Conservation (phyloP, 345 rosid genomes). For the Cardamine occulta region DNA sequence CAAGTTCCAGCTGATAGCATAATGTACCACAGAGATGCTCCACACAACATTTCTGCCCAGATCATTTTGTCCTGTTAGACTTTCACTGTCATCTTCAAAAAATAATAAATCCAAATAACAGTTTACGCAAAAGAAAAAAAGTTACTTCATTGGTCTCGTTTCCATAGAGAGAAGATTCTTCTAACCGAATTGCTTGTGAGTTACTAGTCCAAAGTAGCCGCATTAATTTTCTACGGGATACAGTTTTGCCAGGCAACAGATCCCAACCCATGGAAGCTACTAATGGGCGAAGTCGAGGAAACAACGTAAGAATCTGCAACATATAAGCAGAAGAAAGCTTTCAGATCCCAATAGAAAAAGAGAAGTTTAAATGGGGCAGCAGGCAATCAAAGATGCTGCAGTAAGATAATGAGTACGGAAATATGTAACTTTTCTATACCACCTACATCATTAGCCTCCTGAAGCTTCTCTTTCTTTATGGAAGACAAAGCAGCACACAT, state of each 20-base stretch:
- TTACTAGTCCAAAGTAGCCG: conserved; percentile 77
- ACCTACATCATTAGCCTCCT: conserved; percentile 89
- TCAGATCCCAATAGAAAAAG: conserved; percentile 18
- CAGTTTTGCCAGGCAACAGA: conserved; percentile 76
- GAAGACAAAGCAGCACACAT: conserved; percentile 76
- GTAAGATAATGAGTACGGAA: conserved; percentile 15
- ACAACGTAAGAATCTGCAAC: conserved; percentile 68
- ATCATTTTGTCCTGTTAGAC: conserved; percentile 40
- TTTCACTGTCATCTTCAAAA: conserved; percentile 34
- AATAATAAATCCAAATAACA: conserved; percentile 9
- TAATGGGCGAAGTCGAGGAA: conserved; percentile 79
- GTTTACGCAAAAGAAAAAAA: conserved; percentile 14
- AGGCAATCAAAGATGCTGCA: conserved; percentile 25
- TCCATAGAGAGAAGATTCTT: conserved; percentile 74
- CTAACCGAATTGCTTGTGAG: conserved; percentile 67
- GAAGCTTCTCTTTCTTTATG: conserved; percentile 70
- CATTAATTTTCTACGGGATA: conserved; percentile 72
- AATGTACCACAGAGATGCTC: conserved; percentile 83
- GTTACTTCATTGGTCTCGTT: conserved; percentile 73
- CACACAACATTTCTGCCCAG: conserved; percentile 78
- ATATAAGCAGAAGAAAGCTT: conserved; percentile 39
- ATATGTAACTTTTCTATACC: conserved; percentile 20
- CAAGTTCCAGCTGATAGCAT: conserved; percentile 88
- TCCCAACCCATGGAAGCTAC: conserved; percentile 99
- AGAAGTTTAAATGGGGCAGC: conserved; percentile 7